A percentile compares a stretch with the other conserved stretches of the same genome.
These are phyloP conservation scores for Prunus dulcis DNA, from an alignment of 306 rosid genomes.

Conservation along the genomic window DNA sequence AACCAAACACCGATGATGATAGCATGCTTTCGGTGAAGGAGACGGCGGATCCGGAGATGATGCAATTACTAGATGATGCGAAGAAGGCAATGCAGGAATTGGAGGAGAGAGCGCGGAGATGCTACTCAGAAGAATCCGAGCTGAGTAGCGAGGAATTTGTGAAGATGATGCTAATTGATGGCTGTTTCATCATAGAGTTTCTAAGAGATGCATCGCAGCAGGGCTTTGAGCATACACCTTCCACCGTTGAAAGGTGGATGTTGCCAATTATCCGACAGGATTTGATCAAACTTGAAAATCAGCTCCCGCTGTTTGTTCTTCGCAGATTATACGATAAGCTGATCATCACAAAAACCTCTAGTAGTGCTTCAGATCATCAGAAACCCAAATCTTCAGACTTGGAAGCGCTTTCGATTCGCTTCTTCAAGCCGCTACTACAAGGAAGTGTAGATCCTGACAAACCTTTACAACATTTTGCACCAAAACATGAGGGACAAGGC, in stretches of 20 bases:
- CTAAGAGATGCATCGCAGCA: constrained; percentile 19
- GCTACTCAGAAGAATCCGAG: constrained; percentile 25
- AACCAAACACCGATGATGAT: neutral
- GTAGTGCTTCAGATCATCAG: neutral
- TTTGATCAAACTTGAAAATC: constrained; percentile 49
- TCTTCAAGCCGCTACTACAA: constrained; percentile 36
- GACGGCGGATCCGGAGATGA: too few species aligned
- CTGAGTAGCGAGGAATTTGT: constrained; percentile 29
- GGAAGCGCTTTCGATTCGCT: constrained; percentile 24
- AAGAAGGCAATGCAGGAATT: constrained; percentile 20
- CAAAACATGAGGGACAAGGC: neutral
- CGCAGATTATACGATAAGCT: constrained; percentile 20
- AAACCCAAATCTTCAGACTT: neutral
- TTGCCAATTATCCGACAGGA: constrained; percentile 33
- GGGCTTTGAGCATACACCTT: neutral
- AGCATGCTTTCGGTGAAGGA: too few species aligned
- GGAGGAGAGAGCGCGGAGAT: constrained; percentile 15
- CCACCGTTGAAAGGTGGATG: constrained; percentile 36
- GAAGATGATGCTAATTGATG: constrained; percentile 37
- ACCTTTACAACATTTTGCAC: neutral
- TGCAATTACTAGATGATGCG: constrained; percentile 5
- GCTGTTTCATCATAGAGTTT: constrained; percentile 34
- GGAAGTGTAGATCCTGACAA: neutral
- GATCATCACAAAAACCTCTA: neutral
- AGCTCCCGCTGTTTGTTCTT: constrained; percentile 41